Evolutionary conservation across 169 alveolate species (phyloP).

Genomic region (Babesia sp.): DNA sequence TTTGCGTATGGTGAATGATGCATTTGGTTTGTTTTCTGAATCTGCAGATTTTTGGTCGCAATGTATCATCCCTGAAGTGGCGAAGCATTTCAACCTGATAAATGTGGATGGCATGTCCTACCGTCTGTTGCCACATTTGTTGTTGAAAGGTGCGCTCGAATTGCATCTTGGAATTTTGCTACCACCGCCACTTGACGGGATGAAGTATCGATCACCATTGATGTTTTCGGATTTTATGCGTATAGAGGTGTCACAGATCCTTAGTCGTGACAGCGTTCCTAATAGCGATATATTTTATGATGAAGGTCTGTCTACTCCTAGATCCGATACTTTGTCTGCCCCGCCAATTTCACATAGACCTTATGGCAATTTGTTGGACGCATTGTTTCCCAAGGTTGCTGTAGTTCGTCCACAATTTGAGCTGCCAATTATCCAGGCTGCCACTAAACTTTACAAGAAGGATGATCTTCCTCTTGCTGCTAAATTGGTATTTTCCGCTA

Average conservation of each 20-base stretch:
- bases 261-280: background rate
- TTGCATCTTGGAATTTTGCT: conserved; percentile 46
- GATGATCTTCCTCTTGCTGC: background rate
- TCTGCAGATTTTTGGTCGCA: conserved; percentile 56
- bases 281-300: conserved; percentile 2
- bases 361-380: background rate
- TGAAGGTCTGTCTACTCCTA: background rate
- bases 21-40: conserved; percentile 39
- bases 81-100: conserved; percentile 54
- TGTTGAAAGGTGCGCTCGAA: conserved; percentile 50
- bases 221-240: conserved; percentile 13
- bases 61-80: conserved; percentile 41
- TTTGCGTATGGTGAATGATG: conserved; percentile 39
- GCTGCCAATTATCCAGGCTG: conserved; percentile 22
- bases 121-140: conserved; percentile 44
- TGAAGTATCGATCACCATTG: conserved; percentile 18
- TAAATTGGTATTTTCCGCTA: conserved; percentile 15
- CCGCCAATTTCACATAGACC: background rate
- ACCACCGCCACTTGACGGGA: conserved; percentile 36
- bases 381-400: conserved; percentile 30
- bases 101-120: conserved; percentile 39
- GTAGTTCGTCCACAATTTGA: conserved; percentile 31
- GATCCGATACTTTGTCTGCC: background rate
- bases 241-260: conserved; percentile 3
- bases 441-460: conserved; percentile 27